Evolutionary conservation across 2,329 filamentous ascomycete genomes (phyloP), one percentile per base, ranked within the genome.

Genomic region (Hypoxylon sp.): DNA sequence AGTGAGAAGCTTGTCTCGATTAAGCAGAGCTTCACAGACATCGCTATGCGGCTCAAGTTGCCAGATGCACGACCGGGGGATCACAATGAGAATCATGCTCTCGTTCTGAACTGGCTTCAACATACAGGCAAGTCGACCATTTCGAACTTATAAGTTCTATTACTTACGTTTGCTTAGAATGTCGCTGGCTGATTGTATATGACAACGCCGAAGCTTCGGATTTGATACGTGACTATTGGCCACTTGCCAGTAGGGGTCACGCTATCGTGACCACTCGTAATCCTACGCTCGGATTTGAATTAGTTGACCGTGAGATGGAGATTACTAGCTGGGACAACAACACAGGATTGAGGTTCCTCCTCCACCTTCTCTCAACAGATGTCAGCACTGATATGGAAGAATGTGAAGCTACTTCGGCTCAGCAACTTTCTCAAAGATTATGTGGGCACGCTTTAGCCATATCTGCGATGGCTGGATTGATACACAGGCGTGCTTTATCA

Each of bases 251-350:
- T 5, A 13, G 33, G n/a, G 51, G 51, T 3, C 1, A 24, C 35
- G 51, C 51, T 4, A 24, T 54, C 19, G 42, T 54, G 4, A 54
- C 51, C 1, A 54, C 51, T 24, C 31, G 51, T 0, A 54, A 54
- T 39, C 51, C 35, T 4, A 17, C 2, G 0, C 3, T 54, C 19
- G 51, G 13, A 1, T 39, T 54, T 24, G 17, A 39, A 6, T 31
- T 17, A 10, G 33, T 31, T 13, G 14, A 13, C 5, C n/a, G 13
- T 24, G 33, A 33, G 3, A 8, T 54, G 3, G 31, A 54, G 37
- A 24, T 54, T 14, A 26, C 33, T 17, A 10, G 11, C 2, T 54
- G 51, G 51, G n/a, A 54, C 37, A 22, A 5, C 3, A 5, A 54
- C 1, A 24, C n/a, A 0, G 33, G 51, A 9, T 19, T 31, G 14